Conservation (phyloP, 1,139 yeast genomes). For the Kluyveromyces sp. region DNA sequence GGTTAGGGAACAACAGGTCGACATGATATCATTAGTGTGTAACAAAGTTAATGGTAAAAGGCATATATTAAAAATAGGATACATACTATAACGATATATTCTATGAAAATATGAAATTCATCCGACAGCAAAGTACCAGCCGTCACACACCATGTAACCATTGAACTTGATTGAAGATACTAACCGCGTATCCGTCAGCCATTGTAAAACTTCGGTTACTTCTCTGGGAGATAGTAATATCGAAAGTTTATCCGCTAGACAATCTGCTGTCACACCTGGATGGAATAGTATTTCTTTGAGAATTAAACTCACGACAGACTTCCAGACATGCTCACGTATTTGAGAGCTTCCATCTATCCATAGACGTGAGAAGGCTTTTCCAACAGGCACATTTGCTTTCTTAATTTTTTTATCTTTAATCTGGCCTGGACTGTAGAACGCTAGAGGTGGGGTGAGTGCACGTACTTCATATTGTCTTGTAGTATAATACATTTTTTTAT, state of each 20-base stretch:
- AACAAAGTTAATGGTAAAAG: too few species aligned
- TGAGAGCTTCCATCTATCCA: conserved; percentile 68
- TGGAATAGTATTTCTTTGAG: conserved; percentile 46
- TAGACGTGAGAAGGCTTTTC: conserved; percentile 54
- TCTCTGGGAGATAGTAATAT: conserved; percentile 43
- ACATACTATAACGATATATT: too few species aligned
- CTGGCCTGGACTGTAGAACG: conserved; percentile 9
- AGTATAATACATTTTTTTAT: conserved; percentile 23
- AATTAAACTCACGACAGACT: conserved; percentile 42
- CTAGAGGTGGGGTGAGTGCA: conserved; percentile 27
- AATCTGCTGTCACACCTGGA: conserved; percentile 53
- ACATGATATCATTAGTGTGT: too few species aligned
- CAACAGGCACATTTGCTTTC: conserved; percentile 39
- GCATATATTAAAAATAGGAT: too few species aligned
- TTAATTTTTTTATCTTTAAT: conserved; percentile 4
- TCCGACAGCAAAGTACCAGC: conserved; percentile 41
- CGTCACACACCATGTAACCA: conserved; percentile 44
- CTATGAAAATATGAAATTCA: background rate
- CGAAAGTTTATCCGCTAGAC: conserved; percentile 35
- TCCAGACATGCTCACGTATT: conserved; percentile 56
- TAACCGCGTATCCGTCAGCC: conserved; percentile 46
- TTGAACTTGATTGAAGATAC: conserved; percentile 34
- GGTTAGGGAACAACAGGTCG: too few species aligned
- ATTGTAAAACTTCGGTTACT: conserved; percentile 41
- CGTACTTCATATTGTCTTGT: conserved; percentile 27